Percentiles rank a stretch among this genome's conserved stretches.
Conservation (phyloP, 345 rosid genomes). For the Punica granatum region DNA sequence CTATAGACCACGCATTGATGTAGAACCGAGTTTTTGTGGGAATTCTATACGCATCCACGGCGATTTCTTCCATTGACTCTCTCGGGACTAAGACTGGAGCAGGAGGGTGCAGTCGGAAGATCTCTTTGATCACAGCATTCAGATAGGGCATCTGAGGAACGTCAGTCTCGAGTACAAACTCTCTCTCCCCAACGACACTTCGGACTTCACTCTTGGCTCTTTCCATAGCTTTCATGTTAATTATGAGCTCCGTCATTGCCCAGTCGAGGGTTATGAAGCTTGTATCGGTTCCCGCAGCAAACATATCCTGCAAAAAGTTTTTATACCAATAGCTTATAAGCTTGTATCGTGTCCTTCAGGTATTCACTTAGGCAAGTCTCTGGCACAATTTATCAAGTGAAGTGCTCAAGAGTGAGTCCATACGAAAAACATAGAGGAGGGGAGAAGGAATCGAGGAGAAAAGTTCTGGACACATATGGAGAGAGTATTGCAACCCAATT, state of each 20-base stretch:
- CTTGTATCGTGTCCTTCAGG: too few species aligned
- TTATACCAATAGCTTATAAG: too few species aligned
- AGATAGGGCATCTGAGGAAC: constrained; percentile 30
- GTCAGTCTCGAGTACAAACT: constrained; percentile 33
- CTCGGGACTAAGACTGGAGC: constrained; percentile 51
- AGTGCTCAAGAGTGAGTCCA: too few species aligned
- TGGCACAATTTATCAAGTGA: too few species aligned
- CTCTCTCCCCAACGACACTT: constrained; percentile 21
- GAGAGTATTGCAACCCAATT: too few species aligned
- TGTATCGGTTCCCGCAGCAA: constrained; percentile 36
- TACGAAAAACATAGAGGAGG: too few species aligned
- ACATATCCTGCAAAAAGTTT: constrained; percentile 33
- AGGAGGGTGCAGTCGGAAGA: constrained; percentile 45
- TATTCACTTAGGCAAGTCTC: too few species aligned
- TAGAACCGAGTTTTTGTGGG: constrained; percentile 30
- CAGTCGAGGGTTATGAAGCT: constrained; percentile 27
- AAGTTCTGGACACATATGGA: too few species aligned
- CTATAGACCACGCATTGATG: constrained; percentile 35
- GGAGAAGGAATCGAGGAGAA: too few species aligned
- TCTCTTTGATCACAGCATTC: constrained; percentile 45
- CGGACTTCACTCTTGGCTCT: constrained; percentile 39
- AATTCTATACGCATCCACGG: constrained; percentile 35
- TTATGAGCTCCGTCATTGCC: constrained; percentile 41
- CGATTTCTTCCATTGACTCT: constrained; percentile 39
- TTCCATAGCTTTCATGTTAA: constrained; percentile 24